A percentile compares a stretch with the other conserved stretches of the same genome.
Evolutionary conservation across 208 protist species (phyloP).

Genomic region (Vickermania ingenoplastis): DNA sequence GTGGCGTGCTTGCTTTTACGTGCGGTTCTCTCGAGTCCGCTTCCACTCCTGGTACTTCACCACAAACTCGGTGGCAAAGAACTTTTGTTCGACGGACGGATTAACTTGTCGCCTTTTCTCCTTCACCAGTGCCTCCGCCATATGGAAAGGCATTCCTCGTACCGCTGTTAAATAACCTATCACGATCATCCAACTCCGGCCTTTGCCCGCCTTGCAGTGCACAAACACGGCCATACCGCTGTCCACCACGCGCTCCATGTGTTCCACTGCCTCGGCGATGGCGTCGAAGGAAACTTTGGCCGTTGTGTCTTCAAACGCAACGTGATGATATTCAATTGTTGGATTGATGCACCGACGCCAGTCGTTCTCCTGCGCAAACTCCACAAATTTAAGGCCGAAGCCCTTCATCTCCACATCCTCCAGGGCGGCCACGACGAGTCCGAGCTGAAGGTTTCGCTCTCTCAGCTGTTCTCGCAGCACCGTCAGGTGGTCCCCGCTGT

Average conservation of each 20-base stretch:
- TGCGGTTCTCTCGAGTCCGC: too few species aligned
- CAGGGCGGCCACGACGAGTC: slow-evolving; percentile 71
- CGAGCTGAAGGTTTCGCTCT: slow-evolving; percentile 31
- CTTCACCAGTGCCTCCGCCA: slow-evolving; percentile 33
- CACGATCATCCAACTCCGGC: slow-evolving; percentile 79
- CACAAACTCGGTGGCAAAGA: slow-evolving; percentile 50
- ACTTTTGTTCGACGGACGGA: slow-evolving; percentile 44
- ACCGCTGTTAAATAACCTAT: slow-evolving; percentile 81
- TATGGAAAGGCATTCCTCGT: slow-evolving; percentile 43
- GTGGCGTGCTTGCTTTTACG: too few species aligned
- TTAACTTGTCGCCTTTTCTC: slow-evolving; percentile 52
- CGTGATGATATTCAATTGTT: slow-evolving; percentile 36
- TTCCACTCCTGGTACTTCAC: slow-evolving; percentile 29
- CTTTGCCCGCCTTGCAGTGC: slow-evolving; percentile 88
- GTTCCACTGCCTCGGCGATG: slow-evolving; percentile 39
- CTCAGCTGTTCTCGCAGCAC: slow-evolving; percentile 53
- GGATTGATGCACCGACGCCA: slow-evolving; percentile 50
- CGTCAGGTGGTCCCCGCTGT: slow-evolving; percentile 63
- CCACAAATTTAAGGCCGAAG: slow-evolving; percentile 62
- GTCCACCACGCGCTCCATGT: slow-evolving; percentile 44
- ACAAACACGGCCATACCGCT: slow-evolving; percentile 52
- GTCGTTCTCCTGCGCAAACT: slow-evolving; percentile 65
- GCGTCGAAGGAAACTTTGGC: slow-evolving; percentile 35
- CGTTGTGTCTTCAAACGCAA: slow-evolving; percentile 68
- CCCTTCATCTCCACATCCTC: slow-evolving; percentile 70